These are phyloP conservation scores for Jimgerdemannia flammicorona DNA, from an alignment of 192 early-diverging fungal species.

Conservation along the genomic window DNA sequence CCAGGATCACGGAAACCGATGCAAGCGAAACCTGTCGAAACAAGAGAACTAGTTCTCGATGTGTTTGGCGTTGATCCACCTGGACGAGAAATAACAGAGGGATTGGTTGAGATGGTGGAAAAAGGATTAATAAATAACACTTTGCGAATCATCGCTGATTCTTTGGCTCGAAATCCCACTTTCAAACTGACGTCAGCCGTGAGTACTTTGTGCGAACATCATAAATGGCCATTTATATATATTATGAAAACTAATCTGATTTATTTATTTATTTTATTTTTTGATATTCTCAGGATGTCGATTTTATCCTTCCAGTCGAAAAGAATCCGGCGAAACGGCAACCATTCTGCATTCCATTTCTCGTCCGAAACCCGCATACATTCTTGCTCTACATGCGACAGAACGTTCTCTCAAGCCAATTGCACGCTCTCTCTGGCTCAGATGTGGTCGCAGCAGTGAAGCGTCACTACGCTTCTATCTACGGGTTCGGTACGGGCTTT, in stretches of 20 bases:
- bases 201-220: constrained; percentile 11
- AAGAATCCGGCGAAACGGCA: constrained; percentile 33
- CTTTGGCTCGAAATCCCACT: constrained; percentile 64
- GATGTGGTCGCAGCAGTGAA: constrained; percentile 35
- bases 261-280: not conserved
- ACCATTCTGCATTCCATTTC: constrained; percentile 44
- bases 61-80: constrained; percentile 57
- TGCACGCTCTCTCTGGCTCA: constrained; percentile 32
- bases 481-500: constrained; percentile 14
- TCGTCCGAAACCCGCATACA: constrained; percentile 51
- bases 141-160: constrained; percentile 56
- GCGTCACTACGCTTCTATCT: constrained; percentile 36
- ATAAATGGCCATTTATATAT: too few relatives aligned
- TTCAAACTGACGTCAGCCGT: constrained; percentile 59
- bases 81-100: constrained; percentile 50
- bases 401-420: constrained; percentile 43
- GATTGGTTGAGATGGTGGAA: constrained; percentile 63
- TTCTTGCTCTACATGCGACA: constrained; percentile 67
- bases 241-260: not conserved
- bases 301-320: constrained; percentile 72
- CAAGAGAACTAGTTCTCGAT: constrained; percentile 55
- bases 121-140: constrained; percentile 59
- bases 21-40: constrained; percentile 27
- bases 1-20: constrained; percentile 29
- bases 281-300: constrained; percentile 59